phyloP scores from a whole-genome alignment of 2,329 filamentous ascomycete species.

The Fusarium pseudocircinatum region DNA sequence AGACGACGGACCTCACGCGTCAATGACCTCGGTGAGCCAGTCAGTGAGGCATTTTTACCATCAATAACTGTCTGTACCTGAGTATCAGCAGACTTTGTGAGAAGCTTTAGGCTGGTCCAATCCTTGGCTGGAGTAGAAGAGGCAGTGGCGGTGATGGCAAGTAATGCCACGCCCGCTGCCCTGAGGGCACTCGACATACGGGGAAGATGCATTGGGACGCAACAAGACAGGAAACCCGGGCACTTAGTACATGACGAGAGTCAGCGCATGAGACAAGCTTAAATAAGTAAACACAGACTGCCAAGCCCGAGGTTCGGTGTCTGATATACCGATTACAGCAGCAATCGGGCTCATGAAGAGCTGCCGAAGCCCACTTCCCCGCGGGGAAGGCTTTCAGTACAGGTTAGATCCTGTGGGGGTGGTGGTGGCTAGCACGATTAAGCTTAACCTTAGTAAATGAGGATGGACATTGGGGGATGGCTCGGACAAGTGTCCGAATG shows the following conservation, averaged over 20 bases:
- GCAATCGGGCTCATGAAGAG: neutral
- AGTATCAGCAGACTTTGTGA: neutral
- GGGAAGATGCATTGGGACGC: neutral
- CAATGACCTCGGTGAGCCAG: constrained; percentile 1
- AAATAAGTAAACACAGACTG: neutral
- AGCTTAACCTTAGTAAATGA: constrained; percentile 6
- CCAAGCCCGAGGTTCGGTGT: constrained; percentile 23
- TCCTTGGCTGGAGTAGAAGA: neutral
- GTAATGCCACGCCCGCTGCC: neutral
- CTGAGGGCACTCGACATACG: neutral
- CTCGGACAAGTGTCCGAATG: neutral
- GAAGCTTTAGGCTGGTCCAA: neutral
- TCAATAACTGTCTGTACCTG: neutral
- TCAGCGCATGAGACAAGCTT: neutral
- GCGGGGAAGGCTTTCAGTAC: neutral
- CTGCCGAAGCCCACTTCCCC: constrained; percentile 3
- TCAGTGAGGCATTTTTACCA: neutral
- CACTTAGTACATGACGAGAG: neutral
- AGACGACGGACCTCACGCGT: constrained; percentile 9
- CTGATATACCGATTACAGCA: constrained; percentile 1
- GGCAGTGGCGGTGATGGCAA: neutral
- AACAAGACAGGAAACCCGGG: too few species aligned
- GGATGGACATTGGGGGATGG: neutral
- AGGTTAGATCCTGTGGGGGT: constrained; percentile 1
- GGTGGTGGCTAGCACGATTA: neutral